Conservation (phyloP, 495 filamentous ascomycete genomes). For the Jackrogersella minutella region DNA sequence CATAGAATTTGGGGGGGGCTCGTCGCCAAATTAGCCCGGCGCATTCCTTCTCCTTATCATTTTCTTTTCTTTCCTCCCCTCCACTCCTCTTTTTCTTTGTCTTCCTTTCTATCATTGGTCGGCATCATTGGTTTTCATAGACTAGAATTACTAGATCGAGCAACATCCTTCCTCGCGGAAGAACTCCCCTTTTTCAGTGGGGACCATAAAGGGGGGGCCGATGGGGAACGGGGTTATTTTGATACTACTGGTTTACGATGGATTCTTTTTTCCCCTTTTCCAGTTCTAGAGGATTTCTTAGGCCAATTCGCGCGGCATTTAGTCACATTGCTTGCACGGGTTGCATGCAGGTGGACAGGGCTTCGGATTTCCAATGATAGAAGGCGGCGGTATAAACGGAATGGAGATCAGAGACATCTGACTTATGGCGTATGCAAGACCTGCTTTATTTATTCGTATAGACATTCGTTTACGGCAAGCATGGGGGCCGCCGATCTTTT, state of each 20-base stretch:
- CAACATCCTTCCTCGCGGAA: conserved; percentile 38
- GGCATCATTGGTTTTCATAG: conserved; percentile 13
- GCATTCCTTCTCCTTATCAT: conserved; percentile 7
- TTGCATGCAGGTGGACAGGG: conserved; percentile 23
- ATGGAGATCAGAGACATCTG: conserved; percentile 11
- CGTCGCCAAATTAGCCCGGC: conserved; percentile 8
- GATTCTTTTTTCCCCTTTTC: conserved; percentile 2
- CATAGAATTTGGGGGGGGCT: conserved; percentile 11
- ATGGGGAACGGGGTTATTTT: conserved; percentile 12
- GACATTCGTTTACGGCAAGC: conserved; percentile 7
- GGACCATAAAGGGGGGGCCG: conserved; percentile 5
- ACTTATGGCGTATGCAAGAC: conserved; percentile 10
- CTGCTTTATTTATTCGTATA: conserved; percentile 8
- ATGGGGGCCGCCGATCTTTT: conserved; percentile 42
- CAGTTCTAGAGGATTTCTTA: background rate
- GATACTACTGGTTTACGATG: conserved; percentile 11
- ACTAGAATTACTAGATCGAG: conserved; percentile 36
- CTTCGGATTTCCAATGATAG: conserved; percentile 23
- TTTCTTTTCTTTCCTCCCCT: conserved; percentile 7
- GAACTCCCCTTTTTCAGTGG: conserved; percentile 16
- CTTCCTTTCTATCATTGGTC: background rate
- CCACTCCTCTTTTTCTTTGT: conserved; percentile 3
- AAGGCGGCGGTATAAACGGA: conserved; percentile 15
- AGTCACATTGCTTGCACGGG: conserved; percentile 13
- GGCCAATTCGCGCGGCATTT: conserved; percentile 16